These are phyloP conservation scores for Orobanche coerulescens DNA, from an alignment of 257 asterid species.

Conservation along the genomic window DNA sequence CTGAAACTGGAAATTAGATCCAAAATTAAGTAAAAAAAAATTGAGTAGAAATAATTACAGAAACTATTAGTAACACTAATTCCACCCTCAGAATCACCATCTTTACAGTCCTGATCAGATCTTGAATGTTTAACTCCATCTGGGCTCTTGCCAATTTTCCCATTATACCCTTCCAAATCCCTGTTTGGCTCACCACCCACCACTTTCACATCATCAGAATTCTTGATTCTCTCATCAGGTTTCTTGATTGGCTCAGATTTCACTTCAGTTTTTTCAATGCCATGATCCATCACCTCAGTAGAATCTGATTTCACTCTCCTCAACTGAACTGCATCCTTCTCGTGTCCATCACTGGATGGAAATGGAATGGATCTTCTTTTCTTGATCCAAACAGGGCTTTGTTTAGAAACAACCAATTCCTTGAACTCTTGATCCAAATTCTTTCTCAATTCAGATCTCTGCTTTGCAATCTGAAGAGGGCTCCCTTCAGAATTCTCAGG, in stretches of 20 bases:
- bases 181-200: conserved; percentile 2
- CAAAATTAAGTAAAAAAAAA: background rate
- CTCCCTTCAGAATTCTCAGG: conserved; percentile 41
- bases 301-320: conserved; percentile 37
- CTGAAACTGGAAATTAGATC: conserved; percentile 29
- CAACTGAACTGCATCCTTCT: conserved; percentile 18
- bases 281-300: background rate
- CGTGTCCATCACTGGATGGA: too few species aligned
- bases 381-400: conserved; percentile 32
- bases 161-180: conserved; percentile 13
- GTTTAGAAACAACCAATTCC: conserved; percentile 32
- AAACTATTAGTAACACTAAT: too few species aligned
- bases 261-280: too few species aligned
- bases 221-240: conserved; percentile 21
- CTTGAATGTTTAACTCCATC: conserved; percentile 24
- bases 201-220: background rate
- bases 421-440: conserved; percentile 31
- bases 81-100: too few species aligned
- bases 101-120: conserved; percentile 43
- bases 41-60: background rate
- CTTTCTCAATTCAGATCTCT: conserved; percentile 49
- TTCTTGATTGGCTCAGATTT: too few species aligned
- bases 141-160: conserved; percentile 17
- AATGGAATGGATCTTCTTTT: conserved; percentile 36
- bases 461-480: conserved; percentile 47